A percentile compares a stretch with the other conserved stretches of the same genome.
These are phyloP conservation scores for Paramecium pentaurelia DNA, from an alignment of 73 alveolate genomes.

Conservation along the genomic window DNA sequence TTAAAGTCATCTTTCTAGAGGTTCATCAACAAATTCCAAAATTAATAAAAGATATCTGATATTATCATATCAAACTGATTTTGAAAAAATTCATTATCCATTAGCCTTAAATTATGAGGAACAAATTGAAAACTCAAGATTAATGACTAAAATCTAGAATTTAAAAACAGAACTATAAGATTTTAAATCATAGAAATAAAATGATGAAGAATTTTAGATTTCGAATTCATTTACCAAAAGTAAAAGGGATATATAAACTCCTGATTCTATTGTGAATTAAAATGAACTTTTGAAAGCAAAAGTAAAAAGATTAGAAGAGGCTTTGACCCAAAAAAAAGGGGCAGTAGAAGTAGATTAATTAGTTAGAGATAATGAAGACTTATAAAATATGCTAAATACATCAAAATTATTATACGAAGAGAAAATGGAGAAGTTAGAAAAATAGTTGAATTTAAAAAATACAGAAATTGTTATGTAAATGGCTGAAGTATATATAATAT, in stretches of 20 bases:
- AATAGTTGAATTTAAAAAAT: neutral
- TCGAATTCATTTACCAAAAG: neutral
- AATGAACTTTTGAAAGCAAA: constrained; percentile 53
- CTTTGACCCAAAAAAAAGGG: constrained; percentile 46
- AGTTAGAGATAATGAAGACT: constrained; percentile 23
- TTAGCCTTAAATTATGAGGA: constrained; percentile 53
- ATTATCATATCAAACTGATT: neutral
- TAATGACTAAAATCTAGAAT: constrained; percentile 37
- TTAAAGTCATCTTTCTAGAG: neutral
- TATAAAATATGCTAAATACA: constrained; percentile 10
- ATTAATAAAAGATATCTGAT: constrained; percentile 49
- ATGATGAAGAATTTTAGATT: neutral
- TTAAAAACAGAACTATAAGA: constrained; percentile 35
- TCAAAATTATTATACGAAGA: neutral
- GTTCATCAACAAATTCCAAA: neutral
- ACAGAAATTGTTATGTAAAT: neutral
- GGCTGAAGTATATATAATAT: neutral
- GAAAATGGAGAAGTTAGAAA: constrained; percentile 23
- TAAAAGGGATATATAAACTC: neutral
- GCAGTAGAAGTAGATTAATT: constrained; percentile 50
- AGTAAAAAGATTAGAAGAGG: constrained; percentile 47
- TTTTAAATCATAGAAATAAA: neutral
- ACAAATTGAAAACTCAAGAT: constrained; percentile 4
- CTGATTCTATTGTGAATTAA: constrained; percentile 23
- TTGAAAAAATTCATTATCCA: constrained; percentile 58